Base-by-base conservation (phyloP, 2,329 filamentous ascomycete genomes). In the Penicillium frequentans region DNA sequence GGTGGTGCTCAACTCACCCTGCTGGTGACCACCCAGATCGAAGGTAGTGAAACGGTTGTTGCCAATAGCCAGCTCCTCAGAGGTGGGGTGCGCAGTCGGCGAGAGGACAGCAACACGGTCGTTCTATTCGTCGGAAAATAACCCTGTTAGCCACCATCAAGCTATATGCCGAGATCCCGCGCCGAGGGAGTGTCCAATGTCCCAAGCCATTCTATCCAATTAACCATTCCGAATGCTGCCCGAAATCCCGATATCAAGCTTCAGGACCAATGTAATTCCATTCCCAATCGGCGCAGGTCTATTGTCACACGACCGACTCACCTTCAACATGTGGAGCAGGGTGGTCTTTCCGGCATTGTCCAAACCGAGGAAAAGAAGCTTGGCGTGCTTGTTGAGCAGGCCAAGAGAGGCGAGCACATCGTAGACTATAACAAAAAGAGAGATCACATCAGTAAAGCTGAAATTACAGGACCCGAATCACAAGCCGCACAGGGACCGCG, bases 321-420 rank as follows among this genome's bases (percentile, higher is more conserved):
- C 90, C 90, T 96, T 96, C 78, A 96, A 79, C 92, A 96, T 96
- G 79, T 96, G 92, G 73, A 96, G 81, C 68, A 96, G 82, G 45
- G 92, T 96, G 53, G 92, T 96, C 84, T 96, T 96, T 79, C 92
- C 92, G 51, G 92, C 92, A 81, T 96, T 96, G 77, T 96, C 92
- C 61, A 96, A 88, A 68, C 92, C 92, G 63, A 96, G 86, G 81
- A 96, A 96, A 57, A 96, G 85, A 58, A 96, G 86, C 85, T 96
- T 96, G 71, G 91, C 92, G 77, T 96, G 91, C 85, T 96, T 96
- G 86, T 96, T 96, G 66, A 93, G 83, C 71, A 96, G 84, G 69
- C 92, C 92, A 63, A 96, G 84, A 64, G 87, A 90, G 70, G 92
- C 90, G 71, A 96, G 86, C 69, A 96, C 82, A 81, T 96, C 91